These are phyloP conservation scores for Trichoderma breve DNA, from an alignment of 2,329 filamentous ascomycete species.

Conservation along the genomic window DNA sequence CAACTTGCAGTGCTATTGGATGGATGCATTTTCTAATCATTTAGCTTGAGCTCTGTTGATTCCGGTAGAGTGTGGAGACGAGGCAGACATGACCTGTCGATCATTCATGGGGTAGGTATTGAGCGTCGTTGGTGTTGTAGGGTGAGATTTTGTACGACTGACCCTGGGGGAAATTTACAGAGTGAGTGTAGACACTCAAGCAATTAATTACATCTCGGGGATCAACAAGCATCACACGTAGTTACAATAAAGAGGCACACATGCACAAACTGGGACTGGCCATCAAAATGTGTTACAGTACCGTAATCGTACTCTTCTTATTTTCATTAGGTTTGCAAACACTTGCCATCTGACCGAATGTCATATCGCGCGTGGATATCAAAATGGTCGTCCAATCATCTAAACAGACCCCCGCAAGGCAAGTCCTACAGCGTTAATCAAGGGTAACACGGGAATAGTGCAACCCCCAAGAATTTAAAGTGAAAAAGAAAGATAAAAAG, in stretches of 20 bases:
- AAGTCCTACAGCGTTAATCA: constrained; percentile 22
- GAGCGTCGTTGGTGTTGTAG: not conserved
- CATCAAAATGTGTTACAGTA: constrained; percentile 17
- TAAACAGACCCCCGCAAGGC: constrained; percentile 27
- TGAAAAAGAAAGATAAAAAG: not conserved
- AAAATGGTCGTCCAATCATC: constrained; percentile 38
- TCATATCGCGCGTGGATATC: constrained; percentile 38
- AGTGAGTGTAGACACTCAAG: not conserved
- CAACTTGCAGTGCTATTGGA: not conserved
- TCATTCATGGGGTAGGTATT: not conserved
- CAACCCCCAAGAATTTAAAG: constrained; percentile 6
- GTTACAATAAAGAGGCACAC: not conserved
- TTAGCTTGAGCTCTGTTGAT: not conserved
- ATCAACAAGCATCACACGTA: not conserved
- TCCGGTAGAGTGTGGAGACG: not conserved
- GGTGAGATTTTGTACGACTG: not conserved
- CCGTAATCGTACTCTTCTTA: constrained; percentile 33
- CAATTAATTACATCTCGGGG: not conserved
- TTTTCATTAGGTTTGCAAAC: constrained; percentile 31
- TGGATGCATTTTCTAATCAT: not conserved
- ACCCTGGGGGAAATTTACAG: not conserved
- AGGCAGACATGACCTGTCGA: not conserved
- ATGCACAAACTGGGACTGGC: not conserved
- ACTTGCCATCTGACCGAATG: constrained; percentile 32
- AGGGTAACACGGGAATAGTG: constrained; percentile 12